Conservation (phyloP, 306 rosid genomes). For the Heteromeles arbutifolia region DNA sequence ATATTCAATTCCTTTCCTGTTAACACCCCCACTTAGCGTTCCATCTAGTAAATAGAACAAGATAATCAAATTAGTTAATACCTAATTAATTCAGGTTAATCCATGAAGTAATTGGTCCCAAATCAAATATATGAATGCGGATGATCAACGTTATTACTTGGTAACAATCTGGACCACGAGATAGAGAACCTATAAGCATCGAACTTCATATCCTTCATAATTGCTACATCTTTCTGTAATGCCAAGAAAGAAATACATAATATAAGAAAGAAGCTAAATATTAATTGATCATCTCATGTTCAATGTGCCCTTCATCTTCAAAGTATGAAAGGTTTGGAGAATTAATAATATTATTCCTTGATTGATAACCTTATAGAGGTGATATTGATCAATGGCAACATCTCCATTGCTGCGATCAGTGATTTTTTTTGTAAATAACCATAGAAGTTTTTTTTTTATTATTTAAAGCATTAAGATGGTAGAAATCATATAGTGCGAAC, state of each 20-base stretch:
- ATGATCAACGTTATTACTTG: constrained; percentile 39
- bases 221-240: constrained; percentile 2
- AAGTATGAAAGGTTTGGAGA: too few relatives aligned
- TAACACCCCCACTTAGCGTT: constrained; percentile 46
- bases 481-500: too few relatives aligned
- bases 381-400: not conserved
- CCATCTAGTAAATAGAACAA: constrained; percentile 25
- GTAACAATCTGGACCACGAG: constrained; percentile 63
- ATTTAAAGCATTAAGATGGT: too few relatives aligned
- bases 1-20: constrained; percentile 41
- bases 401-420: not conserved
- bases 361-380: not conserved
- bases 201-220: constrained; percentile 44
- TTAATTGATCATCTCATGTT: not conserved
- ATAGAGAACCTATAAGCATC: constrained; percentile 70
- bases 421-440: too few relatives aligned
- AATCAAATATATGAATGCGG: not conserved
- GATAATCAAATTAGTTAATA: not conserved
- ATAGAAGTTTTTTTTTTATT: too few relatives aligned
- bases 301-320: too few relatives aligned
- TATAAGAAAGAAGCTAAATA: not conserved
- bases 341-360: too few relatives aligned
- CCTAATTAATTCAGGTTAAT: not conserved
- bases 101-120: not conserved
- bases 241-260: too few relatives aligned